A percentile compares a stretch with the other conserved stretches of the same genome.
phyloP scores from a whole-genome alignment of 2,329 filamentous ascomycete species.

The Lasiodiplodia hormozganensis region DNA sequence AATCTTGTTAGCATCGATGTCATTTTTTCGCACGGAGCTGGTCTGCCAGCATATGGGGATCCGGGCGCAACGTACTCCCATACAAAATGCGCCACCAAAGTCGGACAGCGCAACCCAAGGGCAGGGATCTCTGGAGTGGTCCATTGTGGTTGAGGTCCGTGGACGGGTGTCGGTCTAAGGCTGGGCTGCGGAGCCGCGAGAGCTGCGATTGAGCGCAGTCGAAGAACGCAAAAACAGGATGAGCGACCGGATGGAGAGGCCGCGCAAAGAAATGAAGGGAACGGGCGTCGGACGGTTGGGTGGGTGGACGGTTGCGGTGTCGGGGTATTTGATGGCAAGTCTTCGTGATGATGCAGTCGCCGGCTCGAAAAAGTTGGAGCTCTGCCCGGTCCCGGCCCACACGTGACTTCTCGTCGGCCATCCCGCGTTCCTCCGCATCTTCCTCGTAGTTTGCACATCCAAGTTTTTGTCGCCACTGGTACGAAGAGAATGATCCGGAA shows the following conservation, averaged over 20 bases:
- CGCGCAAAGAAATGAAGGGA: neutral
- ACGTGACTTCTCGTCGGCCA: conserved; percentile 12
- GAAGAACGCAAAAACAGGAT: neutral
- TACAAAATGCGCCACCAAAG: conserved; percentile 95
- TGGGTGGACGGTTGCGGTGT: conserved; percentile 19
- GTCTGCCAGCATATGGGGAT: neutral
- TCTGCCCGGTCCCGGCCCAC: conserved; percentile 1
- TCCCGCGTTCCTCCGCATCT: conserved; percentile 22
- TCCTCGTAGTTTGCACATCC: neutral
- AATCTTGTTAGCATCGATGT: conserved; percentile 20
- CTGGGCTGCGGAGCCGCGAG: conserved; percentile 9
- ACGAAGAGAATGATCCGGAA: neutral
- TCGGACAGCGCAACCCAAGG: conserved; percentile 97
- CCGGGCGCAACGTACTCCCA: conserved; percentile 74
- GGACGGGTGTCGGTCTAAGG: neutral
- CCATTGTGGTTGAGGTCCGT: conserved; percentile 62
- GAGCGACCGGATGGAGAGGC: neutral
- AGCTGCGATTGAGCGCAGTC: conserved; percentile 11
- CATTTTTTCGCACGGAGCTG: neutral
- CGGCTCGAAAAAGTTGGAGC: conserved; percentile 29
- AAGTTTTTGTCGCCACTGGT: neutral
- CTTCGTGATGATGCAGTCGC: conserved; percentile 21
- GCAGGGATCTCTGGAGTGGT: conserved; percentile 96
- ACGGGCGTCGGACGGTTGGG: neutral
- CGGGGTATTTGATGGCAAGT: conserved; percentile 25